Percentiles rank a stretch among this genome's conserved stretches.
Evolutionary conservation across 345 rosid species (phyloP).

Genomic region (Clarkia xantiana): DNA sequence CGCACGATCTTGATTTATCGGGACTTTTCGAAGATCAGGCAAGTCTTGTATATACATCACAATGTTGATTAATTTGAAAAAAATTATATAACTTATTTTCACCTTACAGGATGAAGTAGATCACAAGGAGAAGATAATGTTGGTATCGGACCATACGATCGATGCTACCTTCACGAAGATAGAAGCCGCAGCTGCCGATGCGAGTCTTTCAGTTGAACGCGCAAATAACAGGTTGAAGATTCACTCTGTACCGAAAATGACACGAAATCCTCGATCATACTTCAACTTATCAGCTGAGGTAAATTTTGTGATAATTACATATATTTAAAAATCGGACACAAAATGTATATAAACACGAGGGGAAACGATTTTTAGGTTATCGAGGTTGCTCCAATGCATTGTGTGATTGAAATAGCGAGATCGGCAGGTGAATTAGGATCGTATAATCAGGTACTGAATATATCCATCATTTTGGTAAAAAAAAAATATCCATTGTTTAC

Average conservation of each 20-base stretch:
- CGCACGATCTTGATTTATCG: constrained; percentile 78
- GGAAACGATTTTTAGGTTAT: constrained; percentile 34
- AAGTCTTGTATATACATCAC: constrained; percentile 11
- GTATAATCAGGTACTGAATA: constrained; percentile 44
- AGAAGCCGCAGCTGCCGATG: constrained; percentile 64
- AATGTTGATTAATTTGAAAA: constrained; percentile 1
- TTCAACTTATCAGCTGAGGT: constrained; percentile 76
- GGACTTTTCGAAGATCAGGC: constrained; percentile 82
- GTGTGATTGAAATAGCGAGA: constrained; percentile 78
- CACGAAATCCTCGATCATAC: constrained; percentile 39
- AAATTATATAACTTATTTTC: constrained; percentile 1
- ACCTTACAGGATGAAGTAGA: constrained; percentile 36
- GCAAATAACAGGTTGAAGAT: constrained; percentile 63
- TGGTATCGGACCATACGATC: constrained; percentile 55
- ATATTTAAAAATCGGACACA: not conserved
- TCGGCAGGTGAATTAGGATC: constrained; percentile 47
- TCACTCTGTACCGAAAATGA: constrained; percentile 39
- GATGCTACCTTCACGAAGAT: constrained; percentile 66
- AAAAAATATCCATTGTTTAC: not conserved
- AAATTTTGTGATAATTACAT: not conserved
- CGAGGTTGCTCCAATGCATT: constrained; percentile 69
- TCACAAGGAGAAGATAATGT: constrained; percentile 38
- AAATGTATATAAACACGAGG: not conserved
- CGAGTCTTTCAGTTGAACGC: constrained; percentile 45
- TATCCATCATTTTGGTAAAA: not conserved